Conservation (phyloP, 179 eudicot genomes). For the Camellia oleifera region DNA sequence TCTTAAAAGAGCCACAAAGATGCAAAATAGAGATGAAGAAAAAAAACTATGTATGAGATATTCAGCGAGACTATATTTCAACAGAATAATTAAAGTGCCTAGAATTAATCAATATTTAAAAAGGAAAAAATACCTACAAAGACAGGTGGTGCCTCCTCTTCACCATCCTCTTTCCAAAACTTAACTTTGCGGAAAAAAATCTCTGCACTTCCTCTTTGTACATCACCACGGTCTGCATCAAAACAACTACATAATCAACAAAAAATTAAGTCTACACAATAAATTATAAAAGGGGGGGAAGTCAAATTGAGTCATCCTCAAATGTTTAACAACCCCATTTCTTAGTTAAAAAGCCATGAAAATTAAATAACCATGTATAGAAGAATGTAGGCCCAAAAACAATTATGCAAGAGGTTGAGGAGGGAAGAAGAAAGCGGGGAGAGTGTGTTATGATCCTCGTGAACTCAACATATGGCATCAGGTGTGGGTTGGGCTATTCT, state of each 20-base stretch:
- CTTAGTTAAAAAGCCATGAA: not conserved
- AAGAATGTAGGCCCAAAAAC: not conserved
- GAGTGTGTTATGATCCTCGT: too few relatives aligned
- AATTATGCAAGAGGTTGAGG: not conserved
- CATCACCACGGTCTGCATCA: constrained; percentile 83
- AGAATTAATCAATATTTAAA: not conserved
- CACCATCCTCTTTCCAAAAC: constrained; percentile 97
- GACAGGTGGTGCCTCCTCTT: constrained; percentile 98
- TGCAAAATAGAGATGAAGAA: not conserved
- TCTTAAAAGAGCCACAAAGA: not conserved
- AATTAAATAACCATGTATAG: not conserved
- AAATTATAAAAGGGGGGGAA: not conserved
- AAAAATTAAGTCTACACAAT: not conserved
- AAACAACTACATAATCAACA: constrained; percentile 7
- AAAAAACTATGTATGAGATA: not conserved
- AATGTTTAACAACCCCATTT: not conserved
- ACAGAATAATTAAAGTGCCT: not conserved
- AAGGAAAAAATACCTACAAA: constrained; percentile 78
- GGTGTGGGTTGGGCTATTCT: too few relatives aligned
- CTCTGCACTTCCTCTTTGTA: constrained; percentile 89
- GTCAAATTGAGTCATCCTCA: not conserved
- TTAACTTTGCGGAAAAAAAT: constrained; percentile 94
- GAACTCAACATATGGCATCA: too few relatives aligned
- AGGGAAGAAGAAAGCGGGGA: not conserved
- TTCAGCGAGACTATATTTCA: not conserved